These are phyloP conservation scores for Candida boleticola DNA, from an alignment of 805 yeast species.

Conservation along the genomic window DNA sequence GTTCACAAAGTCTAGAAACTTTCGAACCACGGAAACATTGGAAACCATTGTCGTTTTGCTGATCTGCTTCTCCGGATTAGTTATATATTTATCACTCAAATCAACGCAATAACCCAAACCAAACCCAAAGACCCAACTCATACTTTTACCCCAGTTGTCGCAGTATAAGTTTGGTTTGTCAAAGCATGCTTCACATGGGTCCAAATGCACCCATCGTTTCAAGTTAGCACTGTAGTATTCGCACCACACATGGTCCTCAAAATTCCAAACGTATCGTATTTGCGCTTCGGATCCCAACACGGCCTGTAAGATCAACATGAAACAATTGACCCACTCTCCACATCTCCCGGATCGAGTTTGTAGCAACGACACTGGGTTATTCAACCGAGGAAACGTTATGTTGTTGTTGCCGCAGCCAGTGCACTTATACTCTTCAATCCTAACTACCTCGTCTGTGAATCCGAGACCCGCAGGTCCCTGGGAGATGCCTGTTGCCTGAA, in stretches of 20 bases:
- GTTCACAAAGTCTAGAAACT: not conserved
- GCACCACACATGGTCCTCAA: conserved; percentile 96
- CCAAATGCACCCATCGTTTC: conserved; percentile 82
- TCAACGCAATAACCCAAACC: conserved; percentile 62
- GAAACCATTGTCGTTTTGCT: conserved; percentile 9
- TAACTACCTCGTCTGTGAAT: conserved; percentile 45
- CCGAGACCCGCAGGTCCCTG: conserved; percentile 29
- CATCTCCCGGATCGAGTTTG: conserved; percentile 74
- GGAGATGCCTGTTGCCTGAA: conserved; percentile 34
- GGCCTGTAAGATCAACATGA: conserved; percentile 65
- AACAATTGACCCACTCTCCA: conserved; percentile 94
- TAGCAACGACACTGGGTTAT: conserved; percentile 61
- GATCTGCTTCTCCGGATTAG: conserved; percentile 22
- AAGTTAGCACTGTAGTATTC: conserved; percentile 68
- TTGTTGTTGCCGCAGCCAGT: conserved; percentile 36
- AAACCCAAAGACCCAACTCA: conserved; percentile 83
- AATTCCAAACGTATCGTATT: conserved; percentile 77
- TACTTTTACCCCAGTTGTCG: conserved; percentile 88
- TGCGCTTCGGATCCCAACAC: conserved; percentile 42
- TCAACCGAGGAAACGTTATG: conserved; percentile 74
- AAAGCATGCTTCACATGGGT: conserved; percentile 82
- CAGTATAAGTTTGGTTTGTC: conserved; percentile 79
- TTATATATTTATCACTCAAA: conserved; percentile 67
- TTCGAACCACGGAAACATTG: not conserved
- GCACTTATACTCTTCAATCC: conserved; percentile 68